These are phyloP conservation scores for Colletotrichum sp. DNA, from an alignment of 2,329 filamentous ascomycete species.

Conservation along the genomic window DNA sequence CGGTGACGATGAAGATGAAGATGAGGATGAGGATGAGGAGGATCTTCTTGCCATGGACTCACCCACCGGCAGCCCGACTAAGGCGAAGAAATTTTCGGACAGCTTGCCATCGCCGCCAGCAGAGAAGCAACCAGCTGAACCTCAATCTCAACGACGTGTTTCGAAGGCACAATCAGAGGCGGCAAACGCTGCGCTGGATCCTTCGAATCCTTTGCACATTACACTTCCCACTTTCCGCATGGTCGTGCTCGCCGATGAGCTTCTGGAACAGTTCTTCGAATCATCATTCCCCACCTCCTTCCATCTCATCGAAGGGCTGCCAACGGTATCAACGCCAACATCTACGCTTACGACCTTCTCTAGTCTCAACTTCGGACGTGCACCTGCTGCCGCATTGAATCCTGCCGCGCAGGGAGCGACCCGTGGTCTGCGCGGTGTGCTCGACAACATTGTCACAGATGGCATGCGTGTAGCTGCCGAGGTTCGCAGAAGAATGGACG, in stretches of 20 bases:
- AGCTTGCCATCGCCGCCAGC: conserved; percentile 19
- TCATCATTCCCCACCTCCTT: conserved; percentile 93
- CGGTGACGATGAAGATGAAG: conserved; percentile 71
- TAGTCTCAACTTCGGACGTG: conserved; percentile 64
- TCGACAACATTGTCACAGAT: conserved; percentile 97
- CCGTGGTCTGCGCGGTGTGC: conserved; percentile 85
- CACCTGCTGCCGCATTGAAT: conserved; percentile 41
- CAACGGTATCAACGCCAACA: conserved; percentile 32
- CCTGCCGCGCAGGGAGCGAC: conserved; percentile 58
- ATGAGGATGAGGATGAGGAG: conserved; percentile 67
- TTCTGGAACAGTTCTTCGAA: conserved; percentile 97
- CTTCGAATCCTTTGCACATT: conserved; percentile 91
- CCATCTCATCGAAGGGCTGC: conserved; percentile 74
- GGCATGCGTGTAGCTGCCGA: conserved; percentile 96
- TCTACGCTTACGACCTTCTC: conserved; percentile 87
- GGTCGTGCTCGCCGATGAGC: conserved; percentile 95
- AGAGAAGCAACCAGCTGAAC: conserved; percentile 16
- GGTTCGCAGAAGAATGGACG: conserved; percentile 90
- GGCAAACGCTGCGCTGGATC: conserved; percentile 90
- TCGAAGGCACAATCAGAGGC: conserved; percentile 74
- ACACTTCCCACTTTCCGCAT: conserved; percentile 98
- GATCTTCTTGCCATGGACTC: conserved; percentile 67
- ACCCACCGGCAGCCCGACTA: conserved; percentile 44
- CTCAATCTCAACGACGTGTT: conserved; percentile 36
- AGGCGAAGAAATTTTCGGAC: conserved; percentile 39